Evolutionary conservation across 2,329 filamentous ascomycete genomes (phyloP).

Genomic region (Monosporascus ibericus): DNA sequence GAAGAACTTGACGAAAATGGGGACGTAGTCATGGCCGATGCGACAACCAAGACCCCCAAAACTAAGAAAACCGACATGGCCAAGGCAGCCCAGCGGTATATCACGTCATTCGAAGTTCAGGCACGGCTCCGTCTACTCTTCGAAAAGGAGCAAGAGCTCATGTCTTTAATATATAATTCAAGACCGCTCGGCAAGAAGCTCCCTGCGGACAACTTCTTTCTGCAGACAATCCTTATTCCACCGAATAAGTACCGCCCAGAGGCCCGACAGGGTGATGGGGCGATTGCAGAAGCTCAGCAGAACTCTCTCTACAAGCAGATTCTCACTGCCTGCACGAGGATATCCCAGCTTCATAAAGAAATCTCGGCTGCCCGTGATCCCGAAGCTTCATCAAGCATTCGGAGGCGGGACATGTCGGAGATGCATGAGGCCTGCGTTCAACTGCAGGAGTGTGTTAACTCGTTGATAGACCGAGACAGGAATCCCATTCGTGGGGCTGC

Average conservation of each 20-base stretch:
- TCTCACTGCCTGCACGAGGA: slow-evolving; percentile 64
- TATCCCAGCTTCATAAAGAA: slow-evolving; percentile 69
- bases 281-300: slow-evolving; percentile 81
- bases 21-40: slow-evolving; percentile 53
- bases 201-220: slow-evolving; percentile 90
- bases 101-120: slow-evolving; percentile 78
- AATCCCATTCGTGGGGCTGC: slow-evolving; percentile 76
- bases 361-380: slow-evolving; percentile 44
- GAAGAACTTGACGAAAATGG: slow-evolving; percentile 48
- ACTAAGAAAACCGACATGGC: slow-evolving; percentile 28
- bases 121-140: slow-evolving; percentile 76
- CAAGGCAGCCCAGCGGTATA: slow-evolving; percentile 58
- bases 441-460: slow-evolving; percentile 85
- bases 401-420: slow-evolving; percentile 62
- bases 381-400: slow-evolving; percentile 26
- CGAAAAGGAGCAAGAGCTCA: slow-evolving; percentile 76
- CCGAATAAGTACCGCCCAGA: slow-evolving; percentile 90
- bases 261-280: slow-evolving; percentile 70
- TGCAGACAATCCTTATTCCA: slow-evolving; percentile 78
- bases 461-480: slow-evolving; percentile 83
- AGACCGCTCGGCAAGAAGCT: slow-evolving; percentile 57
- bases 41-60: slow-evolving; percentile 26
- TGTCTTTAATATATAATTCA: slow-evolving; percentile 80
- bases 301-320: slow-evolving; percentile 86
- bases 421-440: slow-evolving; percentile 77